These are phyloP conservation scores for Sphagnum fallax DNA, from an alignment of 228 moss, liverwort and hornwort genomes.

Conservation along the genomic window DNA sequence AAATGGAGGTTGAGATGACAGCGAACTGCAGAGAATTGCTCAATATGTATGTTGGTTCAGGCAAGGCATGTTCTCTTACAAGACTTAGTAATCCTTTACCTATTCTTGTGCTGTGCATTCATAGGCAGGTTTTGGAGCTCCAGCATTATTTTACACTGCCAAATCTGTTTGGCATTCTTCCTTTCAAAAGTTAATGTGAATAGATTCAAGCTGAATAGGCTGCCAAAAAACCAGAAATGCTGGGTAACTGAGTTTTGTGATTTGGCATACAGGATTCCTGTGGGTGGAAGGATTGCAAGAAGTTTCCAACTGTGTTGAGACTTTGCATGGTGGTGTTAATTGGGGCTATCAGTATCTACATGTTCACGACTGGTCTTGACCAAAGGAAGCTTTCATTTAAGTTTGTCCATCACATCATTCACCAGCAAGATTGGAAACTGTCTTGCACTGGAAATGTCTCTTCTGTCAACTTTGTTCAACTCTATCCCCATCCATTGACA, in stretches of 20 bases:
- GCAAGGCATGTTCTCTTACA: conserved; percentile 1
- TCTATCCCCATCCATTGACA: conserved; percentile 24
- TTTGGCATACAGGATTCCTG: conserved; percentile 17
- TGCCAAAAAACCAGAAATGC: not conserved
- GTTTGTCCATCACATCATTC: not conserved
- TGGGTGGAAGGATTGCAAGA: conserved; percentile 22
- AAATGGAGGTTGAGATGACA: too few relatives aligned
- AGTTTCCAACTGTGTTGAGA: conserved; percentile 15
- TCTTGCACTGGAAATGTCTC: not conserved
- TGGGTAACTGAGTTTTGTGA: not conserved
- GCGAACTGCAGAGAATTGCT: not conserved
- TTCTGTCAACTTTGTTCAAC: conserved; percentile 13
- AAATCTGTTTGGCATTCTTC: too few relatives aligned
- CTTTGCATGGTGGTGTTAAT: conserved; percentile 24
- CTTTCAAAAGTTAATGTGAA: too few relatives aligned
- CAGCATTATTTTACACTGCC: not conserved
- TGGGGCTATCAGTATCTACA: conserved; percentile 31
- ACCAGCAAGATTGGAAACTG: conserved; percentile 3
- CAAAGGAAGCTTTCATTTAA: conserved; percentile 9
- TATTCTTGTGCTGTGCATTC: not conserved
- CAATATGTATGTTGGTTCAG: conserved; percentile 5
- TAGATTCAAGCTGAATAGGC: not conserved
- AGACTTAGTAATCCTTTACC: not conserved
- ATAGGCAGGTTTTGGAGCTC: not conserved
- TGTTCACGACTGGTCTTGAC: conserved; percentile 29